Conservation (phyloP, 2,329 filamentous ascomycete species). For the Colletotrichum spaethianum region DNA sequence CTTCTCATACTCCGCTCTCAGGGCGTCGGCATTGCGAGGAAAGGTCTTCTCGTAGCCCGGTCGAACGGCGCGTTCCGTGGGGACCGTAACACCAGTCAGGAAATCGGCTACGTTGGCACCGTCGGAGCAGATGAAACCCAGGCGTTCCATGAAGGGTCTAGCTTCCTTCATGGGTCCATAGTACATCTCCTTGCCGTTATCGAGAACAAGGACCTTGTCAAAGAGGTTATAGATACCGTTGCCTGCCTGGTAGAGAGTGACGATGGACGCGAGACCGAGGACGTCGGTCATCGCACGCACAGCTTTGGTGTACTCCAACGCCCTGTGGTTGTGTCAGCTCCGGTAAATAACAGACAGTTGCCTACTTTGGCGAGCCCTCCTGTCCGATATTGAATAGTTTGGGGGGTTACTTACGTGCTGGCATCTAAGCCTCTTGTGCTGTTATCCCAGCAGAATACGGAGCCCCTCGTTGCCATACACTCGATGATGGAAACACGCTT, state of each 20-base stretch:
- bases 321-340: conserved; percentile 49
- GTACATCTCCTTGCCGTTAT: conserved; percentile 76
- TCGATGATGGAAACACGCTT: conserved; percentile 81
- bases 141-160: conserved; percentile 73
- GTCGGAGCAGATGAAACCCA: conserved; percentile 74
- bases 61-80: conserved; percentile 76
- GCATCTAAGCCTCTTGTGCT: conserved; percentile 76
- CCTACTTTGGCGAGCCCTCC: background rate
- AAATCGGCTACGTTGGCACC: conserved; percentile 77
- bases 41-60: conserved; percentile 56
- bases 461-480: conserved; percentile 69
- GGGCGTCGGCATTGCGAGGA: conserved; percentile 59
- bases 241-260: conserved; percentile 78
- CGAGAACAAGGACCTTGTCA: conserved; percentile 78
- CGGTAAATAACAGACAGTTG: conserved; percentile 1
- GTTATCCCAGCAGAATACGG: conserved; percentile 78
- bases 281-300: conserved; percentile 76
- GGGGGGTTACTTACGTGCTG: conserved; percentile 60
- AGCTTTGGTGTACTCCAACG: conserved; percentile 72
- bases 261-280: conserved; percentile 71
- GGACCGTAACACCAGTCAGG: conserved; percentile 75
- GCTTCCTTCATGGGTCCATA: conserved; percentile 74
- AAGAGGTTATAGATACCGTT: conserved; percentile 80
- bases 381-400: too few species aligned
- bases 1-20: conserved; percentile 66